Conservation (phyloP, 2,329 filamentous ascomycete genomes). For the Akanthomyces dipterigenus region DNA sequence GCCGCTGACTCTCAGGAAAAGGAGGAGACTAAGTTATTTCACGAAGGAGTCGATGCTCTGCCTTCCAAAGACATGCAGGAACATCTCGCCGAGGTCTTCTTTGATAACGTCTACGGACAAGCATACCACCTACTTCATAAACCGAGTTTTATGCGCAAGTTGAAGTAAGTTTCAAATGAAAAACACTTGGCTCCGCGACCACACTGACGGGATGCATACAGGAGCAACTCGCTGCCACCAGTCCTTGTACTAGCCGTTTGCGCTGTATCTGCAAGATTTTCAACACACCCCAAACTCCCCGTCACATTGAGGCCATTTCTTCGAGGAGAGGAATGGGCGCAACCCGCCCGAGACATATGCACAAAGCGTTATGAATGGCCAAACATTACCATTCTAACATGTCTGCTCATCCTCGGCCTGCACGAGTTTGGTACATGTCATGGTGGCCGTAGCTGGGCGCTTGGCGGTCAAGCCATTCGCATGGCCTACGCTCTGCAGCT, state of each 20-base stretch:
- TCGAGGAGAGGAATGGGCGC: constrained; percentile 86
- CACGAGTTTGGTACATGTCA: constrained; percentile 98
- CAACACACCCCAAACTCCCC: constrained; percentile 73
- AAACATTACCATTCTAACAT: constrained; percentile 92
- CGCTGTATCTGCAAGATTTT: constrained; percentile 91
- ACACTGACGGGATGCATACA: constrained; percentile 12
- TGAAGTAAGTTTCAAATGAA: constrained; percentile 49
- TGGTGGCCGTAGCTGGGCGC: constrained; percentile 89
- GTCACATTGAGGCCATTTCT: constrained; percentile 69
- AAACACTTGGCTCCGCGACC: too few species aligned
- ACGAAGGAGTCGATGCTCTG: constrained; percentile 75
- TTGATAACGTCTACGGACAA: constrained; percentile 92
- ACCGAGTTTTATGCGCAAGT: constrained; percentile 88
- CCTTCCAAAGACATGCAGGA: constrained; percentile 85
- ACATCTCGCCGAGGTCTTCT: constrained; percentile 89
- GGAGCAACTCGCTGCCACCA: constrained; percentile 62
- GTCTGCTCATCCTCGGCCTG: constrained; percentile 77
- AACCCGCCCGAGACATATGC: constrained; percentile 78
- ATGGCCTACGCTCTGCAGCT: constrained; percentile 96
- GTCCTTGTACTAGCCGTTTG: constrained; percentile 91
- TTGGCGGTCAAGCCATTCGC: constrained; percentile 88
- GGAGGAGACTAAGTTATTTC: constrained; percentile 70
- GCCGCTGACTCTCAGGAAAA: constrained; percentile 54
- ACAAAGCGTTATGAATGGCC: constrained; percentile 86
- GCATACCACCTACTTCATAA: constrained; percentile 93